Evolutionary conservation across 345 rosid species (phyloP).

Genomic region (Gossypium australe): DNA sequence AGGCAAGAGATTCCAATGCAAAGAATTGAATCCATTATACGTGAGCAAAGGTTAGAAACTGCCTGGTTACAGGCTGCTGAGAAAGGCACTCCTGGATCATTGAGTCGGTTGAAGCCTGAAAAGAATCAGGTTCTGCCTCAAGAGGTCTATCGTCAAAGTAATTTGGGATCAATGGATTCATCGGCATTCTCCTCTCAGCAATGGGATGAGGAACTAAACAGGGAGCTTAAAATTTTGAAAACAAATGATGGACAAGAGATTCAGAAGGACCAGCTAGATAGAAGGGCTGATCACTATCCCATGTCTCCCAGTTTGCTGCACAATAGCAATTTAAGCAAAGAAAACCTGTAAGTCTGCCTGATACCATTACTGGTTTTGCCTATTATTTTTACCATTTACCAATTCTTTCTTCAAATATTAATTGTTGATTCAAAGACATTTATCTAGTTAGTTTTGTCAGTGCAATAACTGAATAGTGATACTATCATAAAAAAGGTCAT

Average conservation of each 20-base stretch:
- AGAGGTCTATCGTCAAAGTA: conserved; percentile 53
- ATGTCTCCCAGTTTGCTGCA: conserved; percentile 89
- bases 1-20: conserved; percentile 65
- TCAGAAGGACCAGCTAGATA: conserved; percentile 49
- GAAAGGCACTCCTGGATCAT: conserved; percentile 69
- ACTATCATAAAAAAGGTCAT: not conserved
- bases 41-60: conserved; percentile 88
- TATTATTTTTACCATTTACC: not conserved
- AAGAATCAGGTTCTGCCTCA: conserved; percentile 89
- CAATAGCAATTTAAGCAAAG: conserved; percentile 58
- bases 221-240: conserved; percentile 62
- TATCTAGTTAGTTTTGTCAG: not conserved
- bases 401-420: not conserved
- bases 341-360: conserved; percentile 60
- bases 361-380: conserved; percentile 8
- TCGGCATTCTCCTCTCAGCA: conserved; percentile 49
- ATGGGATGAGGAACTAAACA: conserved; percentile 66
- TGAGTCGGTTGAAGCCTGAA: conserved; percentile 62
- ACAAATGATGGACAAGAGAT: conserved; percentile 43
- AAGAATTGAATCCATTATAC: conserved; percentile 89
- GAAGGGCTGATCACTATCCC: conserved; percentile 46
- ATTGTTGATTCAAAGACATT: not conserved
- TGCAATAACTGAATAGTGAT: not conserved
- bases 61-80: conserved; percentile 96
- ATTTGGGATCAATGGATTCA: conserved; percentile 41